Percentiles rank a stretch among this genome's conserved stretches.
Conservation (phyloP, 2,329 filamentous ascomycete species). For the Ascochyta koolunga region DNA sequence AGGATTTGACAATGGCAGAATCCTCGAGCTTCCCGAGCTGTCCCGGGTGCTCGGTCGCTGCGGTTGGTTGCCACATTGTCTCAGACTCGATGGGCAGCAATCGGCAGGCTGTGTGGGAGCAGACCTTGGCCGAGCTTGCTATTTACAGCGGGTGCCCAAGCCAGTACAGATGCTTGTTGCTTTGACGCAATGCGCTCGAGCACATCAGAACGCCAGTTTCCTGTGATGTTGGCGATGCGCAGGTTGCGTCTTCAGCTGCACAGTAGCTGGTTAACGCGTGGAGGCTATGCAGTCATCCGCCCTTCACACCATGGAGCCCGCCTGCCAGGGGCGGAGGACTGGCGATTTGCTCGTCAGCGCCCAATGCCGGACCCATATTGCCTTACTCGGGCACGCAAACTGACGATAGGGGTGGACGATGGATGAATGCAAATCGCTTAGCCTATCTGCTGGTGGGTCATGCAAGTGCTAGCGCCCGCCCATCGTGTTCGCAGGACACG, state of each 20-base stretch:
- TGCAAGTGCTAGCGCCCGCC: slow-evolving; percentile 18
- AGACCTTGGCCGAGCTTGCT: slow-evolving; percentile 9
- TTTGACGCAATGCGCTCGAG: slow-evolving; percentile 3
- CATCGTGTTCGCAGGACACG: slow-evolving; percentile 13
- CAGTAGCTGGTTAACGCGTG: slow-evolving; percentile 10
- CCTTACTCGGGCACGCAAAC: slow-evolving; percentile 5
- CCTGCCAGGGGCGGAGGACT: slow-evolving; percentile 29
- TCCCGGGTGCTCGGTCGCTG: slow-evolving; percentile 2
- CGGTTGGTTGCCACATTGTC: slow-evolving; percentile 15
- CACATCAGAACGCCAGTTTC: slow-evolving; percentile 10
- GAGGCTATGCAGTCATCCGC: slow-evolving; percentile 33
- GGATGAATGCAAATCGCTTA: slow-evolving; percentile 21
- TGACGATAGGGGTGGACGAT: slow-evolving; percentile 12
- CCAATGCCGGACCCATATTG: slow-evolving; percentile 35
- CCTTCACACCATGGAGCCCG: slow-evolving; percentile 10
- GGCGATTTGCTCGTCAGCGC: slow-evolving; percentile 31
- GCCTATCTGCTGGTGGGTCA: slow-evolving; percentile 30
- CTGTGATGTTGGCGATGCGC: slow-evolving; percentile 5
- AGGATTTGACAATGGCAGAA: not conserved
- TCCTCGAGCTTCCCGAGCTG: not conserved
- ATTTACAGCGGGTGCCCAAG: not conserved
- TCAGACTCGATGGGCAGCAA: slow-evolving; percentile 36
- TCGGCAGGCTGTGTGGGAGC: slow-evolving; percentile 23
- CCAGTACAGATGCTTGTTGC: not conserved
- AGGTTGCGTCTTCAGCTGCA: slow-evolving; percentile 9